Evolutionary conservation across 2,329 filamentous ascomycete genomes (phyloP), one percentile per base, ranked within the genome.

Genomic region (Apiospora aurea): DNA sequence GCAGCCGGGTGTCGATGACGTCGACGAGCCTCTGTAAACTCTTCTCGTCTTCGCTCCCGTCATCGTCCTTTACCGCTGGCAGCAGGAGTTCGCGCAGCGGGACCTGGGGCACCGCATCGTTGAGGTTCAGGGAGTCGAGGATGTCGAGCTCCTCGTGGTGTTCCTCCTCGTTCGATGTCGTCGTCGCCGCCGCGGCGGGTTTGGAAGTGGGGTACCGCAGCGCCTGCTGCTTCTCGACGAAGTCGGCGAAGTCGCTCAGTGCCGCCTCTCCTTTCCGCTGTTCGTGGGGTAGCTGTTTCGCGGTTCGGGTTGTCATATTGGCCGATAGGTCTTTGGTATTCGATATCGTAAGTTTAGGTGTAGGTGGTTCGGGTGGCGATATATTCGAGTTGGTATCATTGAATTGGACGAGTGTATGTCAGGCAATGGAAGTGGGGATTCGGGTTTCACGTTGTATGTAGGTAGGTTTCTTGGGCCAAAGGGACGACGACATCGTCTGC

Each of bases 221-320:
- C 18, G 91, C 91, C 82, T 98, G 96, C 81, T 98, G 95, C 81
- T 95, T 93, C 82, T 98, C 95, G 75, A 98, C 96, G 79, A 98
- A 98, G 79, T 99, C 96, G 82, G 95, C 95, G 81, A 99, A 99
- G 78, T 98, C 96, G 85, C 93, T 96, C 71, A 99, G 88, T 16
- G 96, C 95, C 3, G 68, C 68, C n/a, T 70, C 69, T 21, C 53
- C 69, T 49, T 70, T 70, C 43, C 69, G 69, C 6, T 41, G 51
- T 44, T 70, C 69, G 41, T 70, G 69, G 24, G 51, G 69, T n/a
- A 66, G 4, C 8, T 43, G 53, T 41, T 70, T 70, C 24, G 41
- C 46, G n/a, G 69, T 66, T 66, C 46, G 13, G 10, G 69, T 47
- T 21, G 51, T 67, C 69, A 70, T 70, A 41, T 69, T 57, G n/a